Base-by-base conservation (phyloP, 352 stramenopile species). In the Pythium guiyangense region DNA sequence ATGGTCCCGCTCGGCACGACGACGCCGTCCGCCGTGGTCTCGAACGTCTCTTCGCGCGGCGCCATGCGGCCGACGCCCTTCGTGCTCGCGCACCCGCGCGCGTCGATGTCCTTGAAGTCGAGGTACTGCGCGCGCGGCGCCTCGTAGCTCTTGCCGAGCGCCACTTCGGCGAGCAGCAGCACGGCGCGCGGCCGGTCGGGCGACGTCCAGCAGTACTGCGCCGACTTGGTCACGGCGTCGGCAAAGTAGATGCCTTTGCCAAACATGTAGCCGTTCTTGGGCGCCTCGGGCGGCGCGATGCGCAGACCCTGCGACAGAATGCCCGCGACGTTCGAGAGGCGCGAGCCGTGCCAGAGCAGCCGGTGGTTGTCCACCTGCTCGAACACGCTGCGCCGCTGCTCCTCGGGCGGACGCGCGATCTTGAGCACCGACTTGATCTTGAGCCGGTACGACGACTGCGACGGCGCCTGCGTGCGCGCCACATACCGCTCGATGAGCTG, bases 211-310 rank as follows among this genome's bases (percentile, higher is more conserved):
- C 86, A 96, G 66, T 96, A 96, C 52, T 85, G 86, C 3, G 82
- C 77, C 1, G 76, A 89, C 60, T 96, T 96, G 55, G 79, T 84
- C 15, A 86, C 73, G 0, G 77, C 83, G 52, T 96, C 85, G 9
- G 86, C 83, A 73, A 94, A 94, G 60, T 96, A 96, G 17, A 96
- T 77, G 9, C 87, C 87, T 72, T 94, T 95, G 69, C 86, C 85
- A 58, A 93, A 96, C 72, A 83, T 78, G 69, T 88, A 93, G 52
- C 87, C 87, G 48, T 86, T 86, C 39, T 66, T 74, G 1, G 83
- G 83, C 0, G 84, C 86, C 54, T 96, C 86, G 1, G 86, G 70
- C 12, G 87, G 87, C 17, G 87, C 87, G 31, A 96, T 73, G 6
- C 84, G 77, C 25, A 96, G 69, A 12, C 87, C 87, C 26, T 93